Conservation (phyloP, 306 rosid genomes). For the Citrullus amarus region DNA sequence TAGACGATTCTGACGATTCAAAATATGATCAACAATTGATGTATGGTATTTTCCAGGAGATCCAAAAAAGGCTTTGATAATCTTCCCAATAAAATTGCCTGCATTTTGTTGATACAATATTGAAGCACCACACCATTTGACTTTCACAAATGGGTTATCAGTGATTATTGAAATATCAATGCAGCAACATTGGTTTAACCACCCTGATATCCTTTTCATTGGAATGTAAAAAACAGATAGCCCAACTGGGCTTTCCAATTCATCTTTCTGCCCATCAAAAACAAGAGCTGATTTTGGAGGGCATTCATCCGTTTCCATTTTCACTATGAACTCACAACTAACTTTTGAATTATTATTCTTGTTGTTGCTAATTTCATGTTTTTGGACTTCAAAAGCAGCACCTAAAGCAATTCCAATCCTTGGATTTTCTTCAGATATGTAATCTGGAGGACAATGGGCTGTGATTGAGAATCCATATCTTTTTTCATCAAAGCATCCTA, state of each 20-base stretch:
- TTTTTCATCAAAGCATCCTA: conserved; percentile 1
- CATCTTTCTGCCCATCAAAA: neutral
- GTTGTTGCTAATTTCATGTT: too few relatives aligned
- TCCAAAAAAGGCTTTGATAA: neutral
- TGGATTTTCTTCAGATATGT: neutral
- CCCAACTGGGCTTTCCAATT: neutral
- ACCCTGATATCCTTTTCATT: neutral
- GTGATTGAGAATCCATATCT: neutral
- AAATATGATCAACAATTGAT: conserved; percentile 10
- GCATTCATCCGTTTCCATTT: neutral
- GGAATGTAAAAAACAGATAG: neutral
- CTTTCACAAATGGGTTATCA: neutral
- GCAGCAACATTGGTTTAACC: neutral
- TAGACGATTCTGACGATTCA: neutral
- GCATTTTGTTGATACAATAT: conserved; percentile 4
- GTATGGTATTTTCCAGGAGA: neutral
- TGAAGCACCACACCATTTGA: conserved; percentile 6
- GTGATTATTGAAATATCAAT: neutral
- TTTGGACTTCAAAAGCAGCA: neutral
- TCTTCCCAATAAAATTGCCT: neutral
- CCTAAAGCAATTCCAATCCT: conserved; percentile 17
- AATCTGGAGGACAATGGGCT: neutral
- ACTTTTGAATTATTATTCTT: neutral
- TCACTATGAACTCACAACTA: neutral
- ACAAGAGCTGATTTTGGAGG: neutral